Percentiles rank a stretch among this genome's conserved stretches.
These are phyloP conservation scores for Monilinia fructigena DNA, from an alignment of 2,329 filamentous ascomycete genomes.

Conservation along the genomic window DNA sequence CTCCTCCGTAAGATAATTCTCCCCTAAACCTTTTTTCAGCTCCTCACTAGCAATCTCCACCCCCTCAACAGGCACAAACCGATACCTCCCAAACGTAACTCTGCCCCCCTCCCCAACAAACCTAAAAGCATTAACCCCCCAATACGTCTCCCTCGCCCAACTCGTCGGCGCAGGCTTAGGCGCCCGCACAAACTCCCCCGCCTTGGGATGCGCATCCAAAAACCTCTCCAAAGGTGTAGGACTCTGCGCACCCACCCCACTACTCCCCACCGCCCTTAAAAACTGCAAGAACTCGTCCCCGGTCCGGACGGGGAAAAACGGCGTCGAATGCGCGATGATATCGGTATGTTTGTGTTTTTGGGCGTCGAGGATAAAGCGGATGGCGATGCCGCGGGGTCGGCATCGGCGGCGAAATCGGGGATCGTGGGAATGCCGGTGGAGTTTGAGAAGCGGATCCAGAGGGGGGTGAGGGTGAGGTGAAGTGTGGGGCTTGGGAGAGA, in stretches of 20 bases:
- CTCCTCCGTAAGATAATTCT: slow-evolving; percentile 52
- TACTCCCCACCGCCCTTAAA: slow-evolving; percentile 44
- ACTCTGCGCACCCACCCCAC: slow-evolving; percentile 14
- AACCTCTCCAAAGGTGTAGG: slow-evolving; percentile 43
- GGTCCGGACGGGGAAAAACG: slow-evolving; percentile 52
- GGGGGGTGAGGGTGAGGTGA: slow-evolving; percentile 46
- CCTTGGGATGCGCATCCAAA: slow-evolving; percentile 47
- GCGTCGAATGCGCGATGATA: slow-evolving; percentile 53
- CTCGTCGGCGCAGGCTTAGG: slow-evolving; percentile 51
- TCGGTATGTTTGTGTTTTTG: slow-evolving; percentile 51
- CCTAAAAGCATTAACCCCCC: slow-evolving; percentile 50
- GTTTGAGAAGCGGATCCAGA: slow-evolving; percentile 50
- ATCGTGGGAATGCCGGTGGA: slow-evolving; percentile 52
- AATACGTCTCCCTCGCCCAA: slow-evolving; percentile 51
- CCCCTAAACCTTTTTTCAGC: slow-evolving; percentile 42
- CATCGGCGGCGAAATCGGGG: slow-evolving; percentile 49
- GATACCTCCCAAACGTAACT: slow-evolving; percentile 50
- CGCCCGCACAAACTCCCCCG: slow-evolving; percentile 48
- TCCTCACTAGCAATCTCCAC: slow-evolving; percentile 43
- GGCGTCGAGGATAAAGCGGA: slow-evolving; percentile 49
- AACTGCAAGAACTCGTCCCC: slow-evolving; percentile 54
- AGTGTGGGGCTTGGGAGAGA: slow-evolving; percentile 51
- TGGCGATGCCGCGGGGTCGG: slow-evolving; percentile 49
- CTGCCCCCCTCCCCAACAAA: slow-evolving; percentile 45
- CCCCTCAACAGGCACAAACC: slow-evolving; percentile 48